A percentile compares a stretch with the other conserved stretches of the same genome.
phyloP scores from a whole-genome alignment of 768 basidiomycete species.

The Coprinellus aureogranulatus region DNA sequence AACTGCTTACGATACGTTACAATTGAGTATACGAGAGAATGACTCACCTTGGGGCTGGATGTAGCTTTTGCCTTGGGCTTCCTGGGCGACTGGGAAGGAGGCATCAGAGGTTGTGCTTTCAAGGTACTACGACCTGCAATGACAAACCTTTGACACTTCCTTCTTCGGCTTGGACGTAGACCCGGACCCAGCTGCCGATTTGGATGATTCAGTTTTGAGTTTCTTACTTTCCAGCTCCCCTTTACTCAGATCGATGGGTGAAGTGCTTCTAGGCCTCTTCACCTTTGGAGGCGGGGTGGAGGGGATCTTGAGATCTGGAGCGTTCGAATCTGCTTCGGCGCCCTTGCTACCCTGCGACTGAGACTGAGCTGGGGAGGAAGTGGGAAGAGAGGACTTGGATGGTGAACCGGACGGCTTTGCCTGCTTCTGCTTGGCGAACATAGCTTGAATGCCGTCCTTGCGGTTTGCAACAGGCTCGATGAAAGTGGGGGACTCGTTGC shows the following conservation, averaged over 20 bases:
- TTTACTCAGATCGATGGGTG: background rate
- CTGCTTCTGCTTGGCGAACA: slow-evolving; percentile 67
- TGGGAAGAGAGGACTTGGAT: too few species aligned
- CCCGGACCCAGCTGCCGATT: background rate
- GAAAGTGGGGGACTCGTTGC: slow-evolving; percentile 76
- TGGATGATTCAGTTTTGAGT: background rate
- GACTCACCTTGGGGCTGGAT: slow-evolving; percentile 1
- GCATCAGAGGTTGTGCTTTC: too few species aligned
- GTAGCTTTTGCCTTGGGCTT: background rate
- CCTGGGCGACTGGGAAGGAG: too few species aligned
- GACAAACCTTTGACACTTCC: too few species aligned
- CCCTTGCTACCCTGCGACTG: background rate
- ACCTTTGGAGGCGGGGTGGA: background rate
- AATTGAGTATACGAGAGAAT: too few species aligned
- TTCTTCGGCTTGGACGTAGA: too few species aligned
- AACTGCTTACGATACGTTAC: background rate
- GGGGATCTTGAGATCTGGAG: background rate
- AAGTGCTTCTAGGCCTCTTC: background rate
- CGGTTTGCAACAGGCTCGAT: slow-evolving; percentile 76
- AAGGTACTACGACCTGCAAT: too few species aligned
- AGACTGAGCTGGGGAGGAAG: background rate
- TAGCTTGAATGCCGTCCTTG: slow-evolving; percentile 82
- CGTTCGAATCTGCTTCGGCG: background rate
- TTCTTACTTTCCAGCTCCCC: background rate
- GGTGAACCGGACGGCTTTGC: background rate